phyloP scores from a whole-genome alignment of 1,139 yeast genomes.

The Hemisphaericaspora xylofermentans region DNA sequence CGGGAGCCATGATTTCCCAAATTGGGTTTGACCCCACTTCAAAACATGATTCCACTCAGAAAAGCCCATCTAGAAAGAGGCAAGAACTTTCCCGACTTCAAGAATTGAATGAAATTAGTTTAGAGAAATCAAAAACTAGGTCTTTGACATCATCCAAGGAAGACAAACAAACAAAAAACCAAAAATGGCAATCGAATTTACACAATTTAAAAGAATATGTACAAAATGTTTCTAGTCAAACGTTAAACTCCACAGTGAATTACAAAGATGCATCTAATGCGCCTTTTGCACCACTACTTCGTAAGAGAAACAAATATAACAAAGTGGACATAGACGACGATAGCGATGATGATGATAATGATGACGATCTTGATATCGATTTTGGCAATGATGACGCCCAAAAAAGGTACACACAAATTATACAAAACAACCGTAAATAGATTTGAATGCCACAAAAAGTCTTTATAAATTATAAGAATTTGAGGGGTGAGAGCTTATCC shows the following conservation, averaged over 20 bases:
- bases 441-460: background rate
- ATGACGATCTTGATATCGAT: constrained; percentile 22
- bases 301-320: constrained; percentile 8
- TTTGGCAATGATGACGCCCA: constrained; percentile 11
- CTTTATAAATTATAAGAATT: background rate
- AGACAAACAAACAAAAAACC: constrained; percentile 16
- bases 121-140: constrained; percentile 17
- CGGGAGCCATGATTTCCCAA: constrained; percentile 35
- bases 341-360: constrained; percentile 12
- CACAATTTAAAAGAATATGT: constrained; percentile 19
- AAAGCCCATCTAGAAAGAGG: constrained; percentile 16
- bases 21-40: constrained; percentile 56
- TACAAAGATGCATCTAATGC: background rate
- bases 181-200: constrained; percentile 25
- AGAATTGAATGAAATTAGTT: constrained; percentile 28
- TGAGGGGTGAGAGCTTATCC: too few species aligned
- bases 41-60: constrained; percentile 5
- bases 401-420: constrained; percentile 6
- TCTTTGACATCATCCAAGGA: constrained; percentile 21
- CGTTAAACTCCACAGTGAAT: background rate
- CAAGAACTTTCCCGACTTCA: constrained; percentile 16
- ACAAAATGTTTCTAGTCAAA: constrained; percentile 9
- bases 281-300: background rate
- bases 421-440: background rate
- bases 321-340: constrained; percentile 5